Evolutionary conservation across 1,284 basidiomycete species (phyloP), one percentile per base, ranked within the genome.

Genomic region (Ustilago sp.): DNA sequence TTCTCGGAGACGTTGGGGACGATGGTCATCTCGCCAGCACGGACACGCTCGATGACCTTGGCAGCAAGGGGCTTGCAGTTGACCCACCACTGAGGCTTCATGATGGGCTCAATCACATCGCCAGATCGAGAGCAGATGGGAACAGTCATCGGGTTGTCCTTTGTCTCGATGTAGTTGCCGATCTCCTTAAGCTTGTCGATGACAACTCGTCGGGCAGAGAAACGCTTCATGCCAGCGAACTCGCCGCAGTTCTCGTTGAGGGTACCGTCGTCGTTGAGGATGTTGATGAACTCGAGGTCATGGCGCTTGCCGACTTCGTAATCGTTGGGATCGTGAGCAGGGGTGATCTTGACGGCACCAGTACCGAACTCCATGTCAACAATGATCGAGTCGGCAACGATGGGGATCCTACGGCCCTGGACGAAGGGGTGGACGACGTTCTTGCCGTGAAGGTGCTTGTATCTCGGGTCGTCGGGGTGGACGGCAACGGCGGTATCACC

Each of bases 61-160:
- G 95, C 92, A 0, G 96, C 95, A 61, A 99, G 89, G 1, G 93
- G 93, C 86, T 94, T 92, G 89, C 94, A 97, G 87, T 92, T 91
- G 56, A 99, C 93, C 95, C 95, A 99, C 97, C 97, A 99, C 86
- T 99, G 97, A 0, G 97, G 97, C 88, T 98, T 99, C 85, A 99
- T 89, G 41, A 98, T 89, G 7, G 94, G 93, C 87, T 99, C 97
- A 79, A 99, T 98, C 60, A 99, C 88, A 86, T 99, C 97, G 3
- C 96, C 96, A 19, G 83, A 85, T 15, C 81, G 74, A 47, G 75
- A 77, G 78, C 84, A 85, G 66, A 85, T 80, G 60, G 84, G 84
- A n/a, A 85, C 78, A 47, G 75, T 82, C 84, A 85, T 85, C 11
- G 82, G 82, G 68, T 85, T 85, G 77, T 98, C 94, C 87, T 94